Base-by-base conservation (phyloP, 148 eudicot species). In the Chenopodium quinoa region DNA sequence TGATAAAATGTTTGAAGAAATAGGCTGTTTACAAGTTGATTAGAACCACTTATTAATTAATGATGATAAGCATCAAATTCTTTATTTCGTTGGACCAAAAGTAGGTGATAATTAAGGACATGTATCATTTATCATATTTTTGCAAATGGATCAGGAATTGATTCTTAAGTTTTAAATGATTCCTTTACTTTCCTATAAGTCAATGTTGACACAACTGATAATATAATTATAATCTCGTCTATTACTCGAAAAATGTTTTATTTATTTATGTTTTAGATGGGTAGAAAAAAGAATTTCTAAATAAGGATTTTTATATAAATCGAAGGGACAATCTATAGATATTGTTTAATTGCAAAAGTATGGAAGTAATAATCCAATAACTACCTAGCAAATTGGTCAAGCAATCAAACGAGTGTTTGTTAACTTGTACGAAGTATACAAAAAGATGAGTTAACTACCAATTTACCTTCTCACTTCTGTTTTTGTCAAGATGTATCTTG, bases 71-170 rank as follows among this genome's bases (percentile, higher is more conserved):
- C 72, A 84, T 79, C 73, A 66, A 74, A 60, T 67, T 17, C 62
- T 81, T 70, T 11, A 46, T 37, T 31, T 31, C 44, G 73, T 84
- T 73, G 83, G 75, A 72, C 81, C 56, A 34, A n/a, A 79, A 67
- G 10, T 70, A 67, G 78, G 75, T 50, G 71, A 81, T 78, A 27
- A 32, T 65, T 80, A 60, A 69, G 79, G 77, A 84, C 72, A 65
- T 80, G 25, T 19, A 68, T 47, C 66, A 72, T 23, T 44, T 73
- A 46, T 48, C 70, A 78, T 69, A 23, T 73, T 1, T 65, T 48
- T 25, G 7, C 31, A 71, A 70, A 46, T 58, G 77, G 84, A 82
- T 82, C 71, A 82, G 75, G 56, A 22, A 62, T 46, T 7, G 7
- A 76, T 60, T 71, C 68, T 83, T 64, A 40, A 17, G 44, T 73